phyloP scores from a whole-genome alignment of 305 asterid species.

The Fraxinus angustifolia region DNA sequence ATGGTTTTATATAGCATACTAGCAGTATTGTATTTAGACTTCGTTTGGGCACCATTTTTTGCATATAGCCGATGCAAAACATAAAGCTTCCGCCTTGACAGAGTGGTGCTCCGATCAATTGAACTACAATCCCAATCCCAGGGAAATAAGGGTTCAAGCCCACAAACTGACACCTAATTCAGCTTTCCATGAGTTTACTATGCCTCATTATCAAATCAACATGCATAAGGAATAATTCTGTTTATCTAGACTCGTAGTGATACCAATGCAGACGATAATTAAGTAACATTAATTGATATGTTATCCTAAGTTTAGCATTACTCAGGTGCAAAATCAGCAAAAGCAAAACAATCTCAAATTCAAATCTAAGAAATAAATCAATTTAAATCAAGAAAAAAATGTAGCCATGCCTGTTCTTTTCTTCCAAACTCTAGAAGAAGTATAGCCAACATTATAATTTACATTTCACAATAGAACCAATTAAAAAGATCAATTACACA shows the following conservation, averaged over 20 bases:
- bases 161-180: not conserved
- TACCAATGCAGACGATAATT: not conserved
- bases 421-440: not conserved
- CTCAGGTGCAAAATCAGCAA: not conserved
- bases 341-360: not conserved
- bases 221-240: too few relatives aligned
- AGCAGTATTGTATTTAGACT: too few relatives aligned
- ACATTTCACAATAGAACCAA: not conserved
- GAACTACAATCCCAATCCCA: too few relatives aligned
- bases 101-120: too few relatives aligned
- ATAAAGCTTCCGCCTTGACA: too few relatives aligned
- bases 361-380: not conserved
- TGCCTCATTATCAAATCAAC: not conserved
- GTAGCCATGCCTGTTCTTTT: not conserved
- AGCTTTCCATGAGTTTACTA: not conserved
- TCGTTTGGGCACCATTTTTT: too few relatives aligned
- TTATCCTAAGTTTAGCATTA: not conserved
- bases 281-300: not conserved
- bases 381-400: not conserved
- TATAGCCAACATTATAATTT: not conserved
- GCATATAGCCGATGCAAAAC: too few relatives aligned
- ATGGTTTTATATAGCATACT: too few relatives aligned
- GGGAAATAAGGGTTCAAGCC: not conserved
- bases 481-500: not conserved
- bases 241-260: not conserved